A percentile compares a stretch with the other conserved stretches of the same genome.
Evolutionary conservation across 495 filamentous ascomycete species (phyloP).

Genomic region (Annulohypoxylon moriforme): DNA sequence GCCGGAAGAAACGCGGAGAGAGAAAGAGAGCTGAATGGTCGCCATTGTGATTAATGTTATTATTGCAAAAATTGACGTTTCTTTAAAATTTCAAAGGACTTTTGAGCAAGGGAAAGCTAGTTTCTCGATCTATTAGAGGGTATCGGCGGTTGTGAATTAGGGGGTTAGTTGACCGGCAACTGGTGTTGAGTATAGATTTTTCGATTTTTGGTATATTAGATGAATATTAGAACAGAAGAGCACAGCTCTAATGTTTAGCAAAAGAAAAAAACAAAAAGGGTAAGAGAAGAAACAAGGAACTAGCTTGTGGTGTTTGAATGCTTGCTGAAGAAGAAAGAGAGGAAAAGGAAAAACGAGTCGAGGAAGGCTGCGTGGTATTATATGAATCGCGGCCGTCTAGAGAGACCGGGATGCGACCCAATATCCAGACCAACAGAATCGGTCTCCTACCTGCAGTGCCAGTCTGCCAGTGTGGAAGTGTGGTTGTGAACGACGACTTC

Average conservation of each 20-base stretch:
- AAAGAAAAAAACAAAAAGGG: conserved; percentile 62
- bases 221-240: conserved; percentile 51
- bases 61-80: conserved; percentile 56
- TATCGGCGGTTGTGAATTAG: conserved; percentile 50
- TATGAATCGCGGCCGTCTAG: conserved; percentile 52
- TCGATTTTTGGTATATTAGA: conserved; percentile 50
- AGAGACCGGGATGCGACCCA: conserved; percentile 36
- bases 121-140: conserved; percentile 56
- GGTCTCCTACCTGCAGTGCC: conserved; percentile 28
- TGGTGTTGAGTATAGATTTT: conserved; percentile 53
- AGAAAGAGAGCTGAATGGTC: conserved; percentile 85
- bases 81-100: conserved; percentile 49
- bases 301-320: conserved; percentile 75
- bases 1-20: conserved; percentile 93
- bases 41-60: conserved; percentile 73
- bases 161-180: conserved; percentile 63
- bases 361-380: conserved; percentile 58
- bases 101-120: conserved; percentile 71
- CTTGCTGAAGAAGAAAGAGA: conserved; percentile 78
- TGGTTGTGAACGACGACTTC: neutral
- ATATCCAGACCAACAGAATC: conserved; percentile 32
- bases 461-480: conserved; percentile 4
- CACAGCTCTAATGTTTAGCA: conserved; percentile 61
- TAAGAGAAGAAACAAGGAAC: conserved; percentile 62
- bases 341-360: conserved; percentile 51